Evolutionary conservation across 148 eudicot genomes (phyloP).

Genomic region (Limonium bicolor): DNA sequence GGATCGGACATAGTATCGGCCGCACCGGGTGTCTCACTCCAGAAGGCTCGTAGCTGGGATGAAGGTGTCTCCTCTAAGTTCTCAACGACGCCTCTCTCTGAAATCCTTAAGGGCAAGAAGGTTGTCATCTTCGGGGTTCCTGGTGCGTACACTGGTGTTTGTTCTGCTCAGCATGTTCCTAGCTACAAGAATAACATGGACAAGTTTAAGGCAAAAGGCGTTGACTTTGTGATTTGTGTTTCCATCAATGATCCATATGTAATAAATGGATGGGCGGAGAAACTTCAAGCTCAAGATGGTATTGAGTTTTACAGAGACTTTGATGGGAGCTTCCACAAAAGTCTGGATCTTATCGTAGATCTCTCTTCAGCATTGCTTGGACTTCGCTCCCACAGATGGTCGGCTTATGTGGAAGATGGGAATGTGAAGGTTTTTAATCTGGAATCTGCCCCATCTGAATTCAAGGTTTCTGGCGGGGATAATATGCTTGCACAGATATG

Average conservation of each 20-base stretch:
- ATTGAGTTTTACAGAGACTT: slow-evolving; percentile 84
- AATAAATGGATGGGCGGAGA: slow-evolving; percentile 96
- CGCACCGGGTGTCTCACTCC: slow-evolving; percentile 70
- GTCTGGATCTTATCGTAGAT: slow-evolving; percentile 58
- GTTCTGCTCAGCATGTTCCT: slow-evolving; percentile 89
- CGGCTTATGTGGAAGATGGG: slow-evolving; percentile 87
- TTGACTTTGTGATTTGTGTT: slow-evolving; percentile 79
- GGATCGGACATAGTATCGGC: slow-evolving; percentile 72
- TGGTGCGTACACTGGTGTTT: slow-evolving; percentile 95
- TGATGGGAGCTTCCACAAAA: slow-evolving; percentile 87
- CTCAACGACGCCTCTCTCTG: slow-evolving; percentile 56
- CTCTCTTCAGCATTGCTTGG: slow-evolving; percentile 78
- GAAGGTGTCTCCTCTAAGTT: slow-evolving; percentile 86
- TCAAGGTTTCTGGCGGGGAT: slow-evolving; percentile 68
- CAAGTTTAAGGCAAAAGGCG: slow-evolving; percentile 78
- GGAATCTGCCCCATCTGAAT: slow-evolving; percentile 48
- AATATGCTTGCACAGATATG: slow-evolving; percentile 65
- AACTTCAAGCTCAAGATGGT: slow-evolving; percentile 70
- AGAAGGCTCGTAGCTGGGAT: slow-evolving; percentile 87
- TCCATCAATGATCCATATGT: slow-evolving; percentile 89
- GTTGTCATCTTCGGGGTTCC: slow-evolving; percentile 96
- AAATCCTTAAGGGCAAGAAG: slow-evolving; percentile 91
- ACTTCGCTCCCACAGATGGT: slow-evolving; percentile 87
- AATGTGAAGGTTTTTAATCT: slow-evolving; percentile 61
- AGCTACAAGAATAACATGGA: slow-evolving; percentile 84